phyloP scores from a whole-genome alignment of 306 rosid genomes.

The Acacia crassicarpa region DNA sequence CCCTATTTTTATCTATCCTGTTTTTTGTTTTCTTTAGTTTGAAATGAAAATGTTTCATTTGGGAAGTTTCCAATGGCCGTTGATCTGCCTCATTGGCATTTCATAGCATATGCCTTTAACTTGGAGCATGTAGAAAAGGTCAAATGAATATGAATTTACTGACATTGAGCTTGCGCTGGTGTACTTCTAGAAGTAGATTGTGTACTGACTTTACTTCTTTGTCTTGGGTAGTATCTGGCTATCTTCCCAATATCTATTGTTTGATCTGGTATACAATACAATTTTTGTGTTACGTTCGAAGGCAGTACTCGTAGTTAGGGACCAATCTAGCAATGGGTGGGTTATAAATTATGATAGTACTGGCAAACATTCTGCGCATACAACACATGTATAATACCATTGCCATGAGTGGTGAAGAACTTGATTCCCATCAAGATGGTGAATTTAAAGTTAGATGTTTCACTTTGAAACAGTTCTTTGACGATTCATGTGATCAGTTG shows the following conservation, averaged over 20 bases:
- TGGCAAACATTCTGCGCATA: not conserved
- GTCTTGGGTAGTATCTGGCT: not conserved
- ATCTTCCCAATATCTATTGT: not conserved
- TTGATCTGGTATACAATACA: slow-evolving; percentile 5
- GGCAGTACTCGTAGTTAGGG: not conserved
- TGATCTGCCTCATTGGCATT: not conserved
- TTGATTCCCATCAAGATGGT: not conserved
- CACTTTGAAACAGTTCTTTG: not conserved
- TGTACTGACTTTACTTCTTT: not conserved
- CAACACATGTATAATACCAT: not conserved
- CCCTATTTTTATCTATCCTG: not conserved
- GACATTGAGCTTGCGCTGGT: not conserved
- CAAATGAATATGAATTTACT: not conserved
- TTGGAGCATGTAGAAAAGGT: not conserved
- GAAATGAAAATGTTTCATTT: not conserved
- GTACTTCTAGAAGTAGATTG: not conserved
- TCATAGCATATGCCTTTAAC: not conserved
- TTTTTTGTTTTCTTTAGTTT: not conserved
- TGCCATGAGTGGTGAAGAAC: too few relatives aligned
- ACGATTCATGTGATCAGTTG: not conserved
- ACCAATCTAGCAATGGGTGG: not conserved
- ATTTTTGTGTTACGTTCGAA: slow-evolving; percentile 16
- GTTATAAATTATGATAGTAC: slow-evolving; percentile 10
- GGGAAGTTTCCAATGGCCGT: not conserved
- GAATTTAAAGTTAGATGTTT: not conserved